Evolutionary conservation across 1,284 basidiomycete genomes (phyloP).

Genomic region (Marasmius fiardii): DNA sequence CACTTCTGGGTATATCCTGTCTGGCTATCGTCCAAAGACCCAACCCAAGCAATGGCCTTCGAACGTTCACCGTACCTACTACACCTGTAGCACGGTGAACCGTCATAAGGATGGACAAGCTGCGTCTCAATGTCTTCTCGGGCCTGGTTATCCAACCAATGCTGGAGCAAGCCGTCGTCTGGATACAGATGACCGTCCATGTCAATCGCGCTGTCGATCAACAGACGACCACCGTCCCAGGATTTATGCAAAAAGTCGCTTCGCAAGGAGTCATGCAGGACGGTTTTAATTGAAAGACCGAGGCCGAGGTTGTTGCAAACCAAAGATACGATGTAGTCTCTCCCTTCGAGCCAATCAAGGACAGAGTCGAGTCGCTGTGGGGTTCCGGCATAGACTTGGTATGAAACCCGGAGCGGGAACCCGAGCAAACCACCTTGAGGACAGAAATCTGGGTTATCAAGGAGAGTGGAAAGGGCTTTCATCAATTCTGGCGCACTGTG

Average conservation of each 20-base stretch:
- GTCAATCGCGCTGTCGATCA: no score
- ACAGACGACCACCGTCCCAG: no score
- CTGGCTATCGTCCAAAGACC: not conserved
- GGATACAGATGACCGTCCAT: no score
- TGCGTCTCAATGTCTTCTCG: no score
- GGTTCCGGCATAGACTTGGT: constrained; percentile 16
- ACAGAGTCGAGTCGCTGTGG: not conserved
- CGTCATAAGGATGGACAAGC: no score
- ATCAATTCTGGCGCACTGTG: no score
- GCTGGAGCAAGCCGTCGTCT: no score
- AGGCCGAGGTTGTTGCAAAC: not conserved
- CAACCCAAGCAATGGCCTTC: not conserved
- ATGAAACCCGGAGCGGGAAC: constrained; percentile 28
- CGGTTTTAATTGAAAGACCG: not conserved
- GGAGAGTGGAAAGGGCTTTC: constrained; percentile 17
- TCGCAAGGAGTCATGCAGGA: no score
- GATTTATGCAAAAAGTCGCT: no score
- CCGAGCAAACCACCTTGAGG: constrained; percentile 28
- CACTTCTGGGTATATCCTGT: not conserved
- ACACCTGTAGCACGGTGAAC: not conserved
- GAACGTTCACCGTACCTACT: not conserved
- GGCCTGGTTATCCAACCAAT: no score
- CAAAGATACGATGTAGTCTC: not conserved
- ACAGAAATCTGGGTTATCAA: constrained; percentile 14
- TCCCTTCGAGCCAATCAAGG: not conserved